Evolutionary conservation across 164 flowering plant species (phyloP), one percentile per base, ranked within the genome.

Genomic region (Aristolochia contorta): DNA sequence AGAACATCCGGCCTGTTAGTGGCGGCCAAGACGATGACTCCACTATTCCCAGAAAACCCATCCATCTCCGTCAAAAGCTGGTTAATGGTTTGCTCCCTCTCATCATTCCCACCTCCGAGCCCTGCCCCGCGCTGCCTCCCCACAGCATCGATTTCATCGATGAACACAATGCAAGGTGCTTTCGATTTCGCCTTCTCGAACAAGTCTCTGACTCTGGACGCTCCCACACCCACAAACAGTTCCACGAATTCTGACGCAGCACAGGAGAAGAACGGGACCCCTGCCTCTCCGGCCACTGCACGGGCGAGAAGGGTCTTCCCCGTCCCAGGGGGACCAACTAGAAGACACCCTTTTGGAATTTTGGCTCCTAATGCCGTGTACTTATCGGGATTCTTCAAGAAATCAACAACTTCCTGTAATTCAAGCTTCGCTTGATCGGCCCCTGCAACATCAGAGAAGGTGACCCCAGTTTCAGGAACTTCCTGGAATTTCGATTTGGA

Each of bases 81-180:
- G 68, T 93, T 89, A 58, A 93, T 83, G 2, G 98, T 93, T 65
- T 90, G 96, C 82, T 93, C 96, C 54, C 97, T 83, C 82, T 90
- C 97, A 74, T 89, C 98, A 73, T 92, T 89, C 21, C 98, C 98
- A 48, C 98, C 96, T 15, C 97, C 98, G 30, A 87, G 75, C 1
- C 98, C 97, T 0, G 96, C 91, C 16, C 97, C 97, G 71, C 98
- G 77, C 81, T 87, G 96, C 77, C 97, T 82, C n/a, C 98, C 97
- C 59, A 93, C 96, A 0, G 98, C 98, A 77, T 93, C 98, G 64
- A 93, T 93, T 67, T 93, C 98, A 82, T 93, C 98, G 66, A 93
- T 90, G 43, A 93, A 90, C 67, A 90, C 96, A 75, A 90, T 90
- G 76, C 97, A 90, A 0, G 97, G 97, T 0, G 97, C 98, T 61